Base-by-base conservation (phyloP, 306 rosid species). In the Medicago lupulina region DNA sequence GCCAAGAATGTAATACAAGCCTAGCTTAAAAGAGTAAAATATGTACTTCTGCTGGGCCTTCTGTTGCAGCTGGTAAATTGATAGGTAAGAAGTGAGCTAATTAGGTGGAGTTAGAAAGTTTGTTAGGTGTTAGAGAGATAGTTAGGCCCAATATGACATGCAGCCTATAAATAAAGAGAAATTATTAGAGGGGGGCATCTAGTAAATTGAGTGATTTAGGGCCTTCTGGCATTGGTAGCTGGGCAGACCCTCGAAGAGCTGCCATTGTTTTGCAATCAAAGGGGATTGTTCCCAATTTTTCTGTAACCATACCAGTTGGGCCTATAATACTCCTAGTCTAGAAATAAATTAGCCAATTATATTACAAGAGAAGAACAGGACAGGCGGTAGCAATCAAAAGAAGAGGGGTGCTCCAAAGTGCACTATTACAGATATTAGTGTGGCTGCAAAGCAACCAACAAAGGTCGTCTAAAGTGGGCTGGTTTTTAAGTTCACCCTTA, bases 11-110 rank as follows among this genome's bases (percentile, higher is more conserved):
- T 10, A 18, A 61, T 12, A 51, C 55, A 44, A 72, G 17, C 21
- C 41, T 5, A 79, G 11, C 68, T 23, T 61, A 15, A 41, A 59
- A 79, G 40, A 69, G 34, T 9, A 41, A 73, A 28, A 25, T 74
- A 39, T 62, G 44, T 28, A 21, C 34, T 55, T 39, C 15, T 6
- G 76, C 77, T 11, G 38, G 57, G 17, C 57, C 47, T 28, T 49
- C 19, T 39, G 23, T 78, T 21, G 73, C 13, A 54, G 66, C 13
- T 61, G 17, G 49, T 41, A 77, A 31, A 69, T 18, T 18, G 60
- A 18, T 54, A 54, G 28, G 18, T 53, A 53, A 8, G 25, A 17
- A 16, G 57, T 50, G n/a, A 51, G 23, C 16, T 18, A 54, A 54
- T 54, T 54, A 54, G 25, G 25, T 54, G 17, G 25, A 1, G 13